A percentile compares a stretch with the other conserved stretches of the same genome.
These are phyloP conservation scores for Oxyria digyna DNA, from an alignment of 148 eudicot genomes.

Conservation along the genomic window DNA sequence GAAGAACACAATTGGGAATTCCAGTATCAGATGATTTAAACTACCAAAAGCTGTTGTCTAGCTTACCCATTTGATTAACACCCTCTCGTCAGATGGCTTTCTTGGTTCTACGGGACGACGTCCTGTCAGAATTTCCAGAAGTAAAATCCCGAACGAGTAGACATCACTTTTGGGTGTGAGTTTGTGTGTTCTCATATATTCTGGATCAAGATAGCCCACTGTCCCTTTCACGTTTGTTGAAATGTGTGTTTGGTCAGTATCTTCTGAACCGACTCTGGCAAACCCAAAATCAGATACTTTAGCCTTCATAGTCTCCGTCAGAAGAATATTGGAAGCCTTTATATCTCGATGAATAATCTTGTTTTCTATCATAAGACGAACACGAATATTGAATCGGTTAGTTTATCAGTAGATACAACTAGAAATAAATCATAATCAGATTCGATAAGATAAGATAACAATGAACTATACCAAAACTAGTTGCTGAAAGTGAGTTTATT, in stretches of 20 bases:
- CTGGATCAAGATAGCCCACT: slow-evolving; percentile 92
- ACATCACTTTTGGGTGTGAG: slow-evolving; percentile 92
- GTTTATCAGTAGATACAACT: background rate
- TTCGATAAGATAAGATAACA: too few relatives aligned
- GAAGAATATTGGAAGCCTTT: slow-evolving; percentile 88
- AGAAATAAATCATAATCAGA: too few relatives aligned
- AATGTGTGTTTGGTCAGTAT: slow-evolving; percentile 60
- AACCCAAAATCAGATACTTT: slow-evolving; percentile 99
- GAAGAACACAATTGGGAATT: too few relatives aligned
- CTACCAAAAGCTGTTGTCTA: background rate
- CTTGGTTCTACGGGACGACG: slow-evolving; percentile 86
- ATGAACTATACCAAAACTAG: background rate
- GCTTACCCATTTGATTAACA: slow-evolving; percentile 84
- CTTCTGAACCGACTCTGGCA: slow-evolving; percentile 74
- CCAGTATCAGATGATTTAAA: background rate
- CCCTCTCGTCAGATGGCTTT: slow-evolving; percentile 52
- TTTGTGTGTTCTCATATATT: slow-evolving; percentile 89
- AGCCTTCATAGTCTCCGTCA: slow-evolving; percentile 70
- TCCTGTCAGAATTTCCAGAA: slow-evolving; percentile 78
- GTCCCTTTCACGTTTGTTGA: slow-evolving; percentile 97
- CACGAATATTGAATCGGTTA: background rate
- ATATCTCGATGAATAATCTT: slow-evolving; percentile 93
- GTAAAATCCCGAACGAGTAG: slow-evolving; percentile 76
- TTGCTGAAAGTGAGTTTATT: background rate
- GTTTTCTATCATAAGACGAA: slow-evolving; percentile 41